Conservation (phyloP, 2,329 filamentous ascomycete species). For the Ceratocystis alfenasii region DNA sequence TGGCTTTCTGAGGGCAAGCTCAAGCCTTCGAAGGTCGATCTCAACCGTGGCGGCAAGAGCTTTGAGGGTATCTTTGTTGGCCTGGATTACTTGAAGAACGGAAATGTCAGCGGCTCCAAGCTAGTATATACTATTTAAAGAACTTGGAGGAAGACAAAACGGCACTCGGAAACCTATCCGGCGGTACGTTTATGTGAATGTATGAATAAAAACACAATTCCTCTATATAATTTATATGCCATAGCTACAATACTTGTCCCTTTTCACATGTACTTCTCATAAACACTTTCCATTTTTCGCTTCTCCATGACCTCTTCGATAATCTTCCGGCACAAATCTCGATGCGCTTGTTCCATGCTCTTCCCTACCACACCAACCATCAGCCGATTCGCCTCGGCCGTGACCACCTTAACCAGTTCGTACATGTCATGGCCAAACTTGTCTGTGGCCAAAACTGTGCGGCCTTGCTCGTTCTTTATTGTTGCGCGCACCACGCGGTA, state of each 20-base stretch:
- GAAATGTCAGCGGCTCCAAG: constrained; percentile 34
- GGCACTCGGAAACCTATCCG: background rate
- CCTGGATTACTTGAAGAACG: constrained; percentile 28
- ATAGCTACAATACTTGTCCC: background rate
- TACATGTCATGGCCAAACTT: constrained; percentile 26
- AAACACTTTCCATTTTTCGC: background rate
- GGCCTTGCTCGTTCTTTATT: constrained; percentile 4
- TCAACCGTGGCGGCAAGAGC: constrained; percentile 27
- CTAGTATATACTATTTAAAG: constrained; percentile 33
- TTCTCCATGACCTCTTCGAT: constrained; percentile 27
- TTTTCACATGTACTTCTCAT: background rate
- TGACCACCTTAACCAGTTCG: constrained; percentile 29
- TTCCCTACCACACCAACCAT: constrained; percentile 31
- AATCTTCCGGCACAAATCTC: constrained; percentile 28
- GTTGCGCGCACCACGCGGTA: constrained; percentile 24
- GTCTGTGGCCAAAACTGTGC: constrained; percentile 15
- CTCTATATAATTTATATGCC: background rate
- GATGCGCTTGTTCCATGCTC: constrained; percentile 28
- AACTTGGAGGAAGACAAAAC: background rate
- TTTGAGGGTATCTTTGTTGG: constrained; percentile 31
- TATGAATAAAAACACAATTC: background rate
- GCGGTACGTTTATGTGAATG: background rate
- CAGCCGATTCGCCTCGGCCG: constrained; percentile 29
- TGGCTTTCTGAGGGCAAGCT: constrained; percentile 31
- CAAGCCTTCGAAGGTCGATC: constrained; percentile 28